Evolutionary conservation across 768 basidiomycete species (phyloP), one percentile per base, ranked within the genome.

Genomic region (Podaxis mareebaensis): DNA sequence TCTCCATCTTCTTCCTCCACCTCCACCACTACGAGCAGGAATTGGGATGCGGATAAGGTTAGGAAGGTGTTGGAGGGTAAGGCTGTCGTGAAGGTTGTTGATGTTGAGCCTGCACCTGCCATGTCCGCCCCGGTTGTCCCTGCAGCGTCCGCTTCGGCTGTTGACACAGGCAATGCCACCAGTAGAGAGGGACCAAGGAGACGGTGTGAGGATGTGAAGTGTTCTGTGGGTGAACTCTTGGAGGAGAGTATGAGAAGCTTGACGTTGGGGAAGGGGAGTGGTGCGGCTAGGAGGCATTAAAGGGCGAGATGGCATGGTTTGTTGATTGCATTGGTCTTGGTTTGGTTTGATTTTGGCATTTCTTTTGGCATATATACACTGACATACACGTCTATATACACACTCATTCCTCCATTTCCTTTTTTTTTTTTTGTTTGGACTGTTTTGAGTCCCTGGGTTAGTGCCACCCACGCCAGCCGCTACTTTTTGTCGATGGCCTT

Each of bases 41-140:
- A 75, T 28, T 73, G 75, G 73, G 91, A 94, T 71, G 81, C 86
- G 64, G 91, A 93, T 60, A 95, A 94, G 75, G 90, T 95, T 1
- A 78, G 88, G 68, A 85, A 82, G 68, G 90, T 95, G 53, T 77
- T 95, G 68, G 92, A 93, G 65, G 93, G 93, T 53, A 89, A 85
- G 68, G 93, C 93, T 2, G 90, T 93, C 38, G 79, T 94, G 65
- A 78, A 82, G 49, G 85, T 94, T 58, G 92, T 95, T 68, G 91
- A 93, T 72, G 80, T 94, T 64, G 91, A 92, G 68, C 78, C 71
- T 30, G 57, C 65, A 58, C 63, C 69, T 24, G 64, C 67, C n/a
- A 53, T 67, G 52, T 49, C 61, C 15, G 42, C 53, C 42, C 28
- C 65, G 44, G 38, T 63, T 28, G 51, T 67, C 28, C 52, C 58